These are phyloP conservation scores for Combretum micranthum DNA, from an alignment of 345 rosid species.

Conservation along the genomic window DNA sequence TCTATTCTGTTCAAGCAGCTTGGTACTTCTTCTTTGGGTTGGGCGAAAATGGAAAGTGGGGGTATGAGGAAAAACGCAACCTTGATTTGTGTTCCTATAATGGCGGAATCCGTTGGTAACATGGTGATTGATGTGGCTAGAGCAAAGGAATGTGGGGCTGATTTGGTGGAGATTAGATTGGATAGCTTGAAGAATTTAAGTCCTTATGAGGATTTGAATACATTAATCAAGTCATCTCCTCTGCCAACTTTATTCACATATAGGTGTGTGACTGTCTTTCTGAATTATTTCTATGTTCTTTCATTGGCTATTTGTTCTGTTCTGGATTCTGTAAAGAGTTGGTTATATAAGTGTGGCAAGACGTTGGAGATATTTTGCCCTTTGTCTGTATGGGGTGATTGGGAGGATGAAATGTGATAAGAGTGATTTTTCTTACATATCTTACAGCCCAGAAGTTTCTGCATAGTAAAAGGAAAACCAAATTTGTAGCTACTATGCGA, in stretches of 20 bases:
- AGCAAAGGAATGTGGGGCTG: constrained; percentile 68
- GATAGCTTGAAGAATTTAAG: constrained; percentile 47
- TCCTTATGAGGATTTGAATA: constrained; percentile 37
- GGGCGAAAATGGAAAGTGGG: constrained; percentile 21
- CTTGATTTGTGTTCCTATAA: constrained; percentile 69
- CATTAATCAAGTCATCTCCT: constrained; percentile 48
- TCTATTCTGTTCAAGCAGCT: background rate
- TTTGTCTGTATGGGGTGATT: no score
- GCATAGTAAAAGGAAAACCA: no score
- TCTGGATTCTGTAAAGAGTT: no score
- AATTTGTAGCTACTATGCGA: no score
- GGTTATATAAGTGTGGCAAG: no score
- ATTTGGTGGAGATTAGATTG: constrained; percentile 80
- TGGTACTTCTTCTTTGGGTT: constrained; percentile 28
- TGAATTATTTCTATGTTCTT: background rate
- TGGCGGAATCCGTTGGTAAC: constrained; percentile 56
- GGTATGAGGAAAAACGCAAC: constrained; percentile 44
- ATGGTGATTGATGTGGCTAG: constrained; percentile 39
- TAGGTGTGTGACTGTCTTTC: constrained; percentile 36
- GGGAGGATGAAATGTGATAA: no score
- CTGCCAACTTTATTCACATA: constrained; percentile 83
- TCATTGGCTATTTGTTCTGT: no score
- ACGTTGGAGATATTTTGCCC: no score
- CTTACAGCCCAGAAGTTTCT: no score
- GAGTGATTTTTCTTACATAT: no score